Evolutionary conservation across 768 basidiomycete genomes (phyloP).

Genomic region (Dentipellis fragilis): DNA sequence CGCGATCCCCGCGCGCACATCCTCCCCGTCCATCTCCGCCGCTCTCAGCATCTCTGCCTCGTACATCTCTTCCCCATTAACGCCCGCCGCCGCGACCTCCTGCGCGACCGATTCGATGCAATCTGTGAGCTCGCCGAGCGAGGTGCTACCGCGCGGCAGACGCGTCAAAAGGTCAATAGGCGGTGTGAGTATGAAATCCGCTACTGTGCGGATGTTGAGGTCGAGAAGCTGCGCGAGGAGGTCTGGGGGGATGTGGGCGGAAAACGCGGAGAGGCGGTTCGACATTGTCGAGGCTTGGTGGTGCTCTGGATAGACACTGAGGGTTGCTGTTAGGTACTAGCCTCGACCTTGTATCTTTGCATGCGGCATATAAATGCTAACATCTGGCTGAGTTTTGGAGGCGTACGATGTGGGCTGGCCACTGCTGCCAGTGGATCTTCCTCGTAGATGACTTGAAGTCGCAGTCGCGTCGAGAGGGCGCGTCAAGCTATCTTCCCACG

Average conservation of each 20-base stretch:
- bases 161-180: conserved; percentile 1
- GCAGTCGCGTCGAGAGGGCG: no score
- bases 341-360: no score
- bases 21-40: conserved; percentile 18
- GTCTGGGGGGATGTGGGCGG: conserved; percentile 5
- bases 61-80: conserved; percentile 24
- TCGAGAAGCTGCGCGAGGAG: conserved; percentile 5
- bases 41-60: conserved; percentile 11
- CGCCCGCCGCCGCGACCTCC: conserved; percentile 1
- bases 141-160: conserved; percentile 8
- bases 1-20: conserved; percentile 27
- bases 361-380: no score
- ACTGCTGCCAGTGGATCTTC: no score
- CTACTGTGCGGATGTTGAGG: conserved; percentile 7
- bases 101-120: conserved; percentile 7
- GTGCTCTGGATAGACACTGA: background rate
- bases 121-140: conserved; percentile 6
- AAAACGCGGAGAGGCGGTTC: background rate
- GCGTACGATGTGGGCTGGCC: no score
- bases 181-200: conserved; percentile 8
- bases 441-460: no score
- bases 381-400: no score
- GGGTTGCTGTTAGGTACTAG: background rate
- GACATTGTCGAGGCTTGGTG: background rate
- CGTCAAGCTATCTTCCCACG: no score